Evolutionary conservation across 2,329 filamentous ascomycete genomes (phyloP).

Genomic region (Colletotrichum sp.): DNA sequence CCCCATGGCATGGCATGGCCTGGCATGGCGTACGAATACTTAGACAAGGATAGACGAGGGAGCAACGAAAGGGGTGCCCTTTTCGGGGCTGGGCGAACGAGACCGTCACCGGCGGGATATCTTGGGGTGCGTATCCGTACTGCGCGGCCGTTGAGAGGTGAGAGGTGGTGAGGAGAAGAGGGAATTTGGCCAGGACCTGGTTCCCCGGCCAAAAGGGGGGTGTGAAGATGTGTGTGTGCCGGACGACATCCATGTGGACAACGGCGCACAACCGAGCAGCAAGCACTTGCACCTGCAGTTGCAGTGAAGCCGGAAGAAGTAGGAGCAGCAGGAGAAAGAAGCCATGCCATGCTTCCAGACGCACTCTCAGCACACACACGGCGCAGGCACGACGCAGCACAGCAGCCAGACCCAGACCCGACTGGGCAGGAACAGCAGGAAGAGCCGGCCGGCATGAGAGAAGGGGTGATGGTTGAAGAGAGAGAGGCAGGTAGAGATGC

Average conservation of each 20-base stretch:
- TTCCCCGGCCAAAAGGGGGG: slow-evolving; percentile 6
- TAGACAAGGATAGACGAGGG: not conserved
- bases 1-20: not conserved
- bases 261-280: slow-evolving; percentile 8
- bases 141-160: not conserved
- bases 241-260: slow-evolving; percentile 9
- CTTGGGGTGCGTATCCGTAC: not conserved
- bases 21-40: not conserved
- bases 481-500: not conserved
- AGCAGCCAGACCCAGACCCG: slow-evolving; percentile 1
- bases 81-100: not conserved
- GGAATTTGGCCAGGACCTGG: not conserved
- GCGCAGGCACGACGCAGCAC: slow-evolving; percentile 13
- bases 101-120: not conserved
- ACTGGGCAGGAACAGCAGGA: slow-evolving; percentile 1
- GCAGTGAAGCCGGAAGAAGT: slow-evolving; percentile 11
- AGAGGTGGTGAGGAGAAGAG: not conserved
- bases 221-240: not conserved
- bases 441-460: not conserved
- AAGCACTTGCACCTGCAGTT: slow-evolving; percentile 6
- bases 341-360: not conserved
- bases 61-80: not conserved
- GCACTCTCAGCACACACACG: slow-evolving; percentile 1
- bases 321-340: not conserved
- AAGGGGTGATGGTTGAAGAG: not conserved